Conservation (phyloP, 257 asterid genomes). For the Primulina huaijiensis region DNA sequence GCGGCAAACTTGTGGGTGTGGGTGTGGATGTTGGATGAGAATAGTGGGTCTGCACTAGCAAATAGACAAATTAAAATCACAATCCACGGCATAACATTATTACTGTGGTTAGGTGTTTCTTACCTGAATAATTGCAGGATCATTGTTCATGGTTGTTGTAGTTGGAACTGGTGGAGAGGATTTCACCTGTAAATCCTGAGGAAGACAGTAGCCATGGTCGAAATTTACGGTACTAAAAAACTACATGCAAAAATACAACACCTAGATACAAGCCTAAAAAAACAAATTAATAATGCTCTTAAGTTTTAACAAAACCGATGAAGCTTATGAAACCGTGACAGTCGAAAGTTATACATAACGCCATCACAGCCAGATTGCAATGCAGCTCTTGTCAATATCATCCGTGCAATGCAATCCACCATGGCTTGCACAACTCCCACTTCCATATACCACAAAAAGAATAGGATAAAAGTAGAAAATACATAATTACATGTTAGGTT, state of each 20-base stretch:
- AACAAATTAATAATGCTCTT: no score
- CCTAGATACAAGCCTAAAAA: not conserved
- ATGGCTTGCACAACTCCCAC: not conserved
- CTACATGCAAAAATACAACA: constrained; percentile 14
- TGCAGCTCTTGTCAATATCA: not conserved
- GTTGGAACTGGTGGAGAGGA: constrained; percentile 82
- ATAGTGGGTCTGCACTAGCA: constrained; percentile 81
- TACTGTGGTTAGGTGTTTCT: constrained; percentile 22
- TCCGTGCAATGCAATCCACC: not conserved
- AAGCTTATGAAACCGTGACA: no score
- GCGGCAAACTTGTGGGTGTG: constrained; percentile 62
- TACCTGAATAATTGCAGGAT: constrained; percentile 98
- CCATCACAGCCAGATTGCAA: not conserved
- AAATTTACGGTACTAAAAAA: constrained; percentile 11
- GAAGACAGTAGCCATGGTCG: not conserved
- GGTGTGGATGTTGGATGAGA: constrained; percentile 62
- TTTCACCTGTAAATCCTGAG: constrained; percentile 95
- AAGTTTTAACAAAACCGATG: no score
- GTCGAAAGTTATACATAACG: no score
- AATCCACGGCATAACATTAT: constrained; percentile 8
- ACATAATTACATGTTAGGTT: not conserved
- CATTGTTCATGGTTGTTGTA: constrained; percentile 59
- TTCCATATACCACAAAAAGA: not conserved
- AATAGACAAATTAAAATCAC: constrained; percentile 24
- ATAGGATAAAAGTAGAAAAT: not conserved